Base-by-base conservation (phyloP, 2,329 filamentous ascomycete species). In the Fusarium nanum region DNA sequence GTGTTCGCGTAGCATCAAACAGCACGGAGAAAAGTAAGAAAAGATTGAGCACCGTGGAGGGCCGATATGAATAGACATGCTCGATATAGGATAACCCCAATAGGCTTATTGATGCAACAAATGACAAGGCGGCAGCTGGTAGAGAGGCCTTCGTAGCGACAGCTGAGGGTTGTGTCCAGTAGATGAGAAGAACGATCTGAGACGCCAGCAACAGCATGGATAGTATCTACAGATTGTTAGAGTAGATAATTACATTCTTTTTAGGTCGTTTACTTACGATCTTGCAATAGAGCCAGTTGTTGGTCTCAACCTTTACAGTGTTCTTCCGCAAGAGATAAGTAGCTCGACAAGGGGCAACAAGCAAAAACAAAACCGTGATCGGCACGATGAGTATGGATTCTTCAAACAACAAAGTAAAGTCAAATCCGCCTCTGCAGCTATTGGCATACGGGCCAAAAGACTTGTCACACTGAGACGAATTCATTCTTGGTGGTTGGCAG, bases 391-490 rank as follows among this genome's bases (percentile, higher is more conserved):
- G 75, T 16, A 81, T 73, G 7, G 71, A 74, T 28, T 80, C 78
- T 59, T 81, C 78, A 34, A 87, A 79, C 11, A 83, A 80, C 22
- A 87, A 74, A 2, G 82, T 83, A 37, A 86, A 81, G 75, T 88
- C 86, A 54, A 83, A 84, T 1, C 81, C 73, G 20, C 81, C 80
- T 32, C 82, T 80, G 20, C 82, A 80, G n/a, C 30, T 48, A 16
- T 64, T 13, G 2, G 68, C 73, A 41, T 72, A 20, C 8, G 73
- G 73, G 0, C 73, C 73, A 11, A 75, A 74, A 5, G 63, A 67
- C 18, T 66, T 45, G 56, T 75, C 70, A 45, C 66, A 68, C 30
- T 52, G 58, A 7, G 37, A 53, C 1, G 41, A 60, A 28, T 27
- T 53, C 68, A 71, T 71, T 32, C 22, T 49, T 1, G 42, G 50